Conservation (phyloP, 345 rosid species). For the Gossypium australe region DNA sequence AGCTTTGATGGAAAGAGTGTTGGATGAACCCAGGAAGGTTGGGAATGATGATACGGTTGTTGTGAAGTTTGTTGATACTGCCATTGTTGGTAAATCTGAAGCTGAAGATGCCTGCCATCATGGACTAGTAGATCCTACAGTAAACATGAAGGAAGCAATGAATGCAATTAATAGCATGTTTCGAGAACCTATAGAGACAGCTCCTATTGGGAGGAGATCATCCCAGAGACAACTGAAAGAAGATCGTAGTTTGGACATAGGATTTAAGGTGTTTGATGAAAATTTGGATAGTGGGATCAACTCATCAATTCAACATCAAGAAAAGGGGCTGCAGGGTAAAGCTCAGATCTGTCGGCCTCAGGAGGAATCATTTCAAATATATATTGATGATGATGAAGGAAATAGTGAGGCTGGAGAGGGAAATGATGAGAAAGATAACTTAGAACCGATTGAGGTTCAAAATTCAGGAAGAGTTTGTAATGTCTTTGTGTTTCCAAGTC, state of each 20-base stretch:
- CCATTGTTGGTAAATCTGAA: slow-evolving; percentile 66
- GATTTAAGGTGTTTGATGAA: slow-evolving; percentile 57
- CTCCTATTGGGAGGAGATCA: slow-evolving; percentile 43
- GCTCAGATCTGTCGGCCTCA: slow-evolving; percentile 27
- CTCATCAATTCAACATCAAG: slow-evolving; percentile 17
- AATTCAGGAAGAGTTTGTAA: slow-evolving; percentile 19
- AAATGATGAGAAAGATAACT: slow-evolving; percentile 25
- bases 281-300: slow-evolving; percentile 23
- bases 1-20: slow-evolving; percentile 22
- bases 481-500: slow-evolving; percentile 55
- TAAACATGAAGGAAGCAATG: slow-evolving; percentile 86
- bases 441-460: slow-evolving; percentile 21
- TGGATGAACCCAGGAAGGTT: slow-evolving; percentile 20
- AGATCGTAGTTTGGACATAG: slow-evolving; percentile 26
- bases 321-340: slow-evolving; percentile 22
- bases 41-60: slow-evolving; percentile 42
- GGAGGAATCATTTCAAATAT: slow-evolving; percentile 49
- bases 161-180: slow-evolving; percentile 80
- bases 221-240: slow-evolving; percentile 34
- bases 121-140: slow-evolving; percentile 82
- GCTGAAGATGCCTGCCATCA: slow-evolving; percentile 81
- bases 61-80: slow-evolving; percentile 60
- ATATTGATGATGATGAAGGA: slow-evolving; percentile 60
- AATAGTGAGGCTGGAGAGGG: slow-evolving; percentile 28
- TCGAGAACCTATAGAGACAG: slow-evolving; percentile 68